These are phyloP conservation scores for Pachyrhizus erosus DNA, from an alignment of 306 rosid species.

Conservation along the genomic window DNA sequence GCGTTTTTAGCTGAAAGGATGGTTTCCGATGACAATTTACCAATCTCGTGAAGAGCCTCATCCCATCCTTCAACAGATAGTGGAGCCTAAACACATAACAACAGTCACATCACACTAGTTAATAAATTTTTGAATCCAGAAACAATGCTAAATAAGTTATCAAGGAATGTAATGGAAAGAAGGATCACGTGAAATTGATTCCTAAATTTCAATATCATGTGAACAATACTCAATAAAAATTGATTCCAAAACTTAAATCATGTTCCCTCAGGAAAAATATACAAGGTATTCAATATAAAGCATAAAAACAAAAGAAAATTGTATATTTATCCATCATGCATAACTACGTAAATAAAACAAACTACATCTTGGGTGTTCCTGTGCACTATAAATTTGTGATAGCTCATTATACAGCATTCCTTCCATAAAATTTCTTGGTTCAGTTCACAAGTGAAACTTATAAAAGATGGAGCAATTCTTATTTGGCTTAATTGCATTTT, in stretches of 20 bases:
- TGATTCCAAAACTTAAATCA: conserved; percentile 4
- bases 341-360: conserved; percentile 14
- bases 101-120: conserved; percentile 12
- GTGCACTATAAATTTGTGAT: conserved; percentile 22
- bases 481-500: too few species aligned
- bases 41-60: conserved; percentile 89
- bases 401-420: conserved; percentile 6
- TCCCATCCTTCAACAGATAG: conserved; percentile 95
- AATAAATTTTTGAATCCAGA: neutral
- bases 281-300: neutral
- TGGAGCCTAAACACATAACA: conserved; percentile 65
- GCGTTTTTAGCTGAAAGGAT: conserved; percentile 68
- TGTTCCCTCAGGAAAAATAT: neutral
- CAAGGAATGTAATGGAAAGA: neutral
- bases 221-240: neutral
- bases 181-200: neutral
- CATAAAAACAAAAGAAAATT: conserved; percentile 1
- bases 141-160: neutral
- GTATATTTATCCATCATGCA: neutral
- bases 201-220: neutral
- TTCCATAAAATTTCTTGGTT: neutral
- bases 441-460: neutral
- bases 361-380: neutral
- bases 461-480: conserved; percentile 1
- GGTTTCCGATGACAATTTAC: conserved; percentile 84